Percentiles rank a stretch among this genome's conserved stretches.
Conservation (phyloP, 164 flowering plant species). For the Umbilicus rupestris region DNA sequence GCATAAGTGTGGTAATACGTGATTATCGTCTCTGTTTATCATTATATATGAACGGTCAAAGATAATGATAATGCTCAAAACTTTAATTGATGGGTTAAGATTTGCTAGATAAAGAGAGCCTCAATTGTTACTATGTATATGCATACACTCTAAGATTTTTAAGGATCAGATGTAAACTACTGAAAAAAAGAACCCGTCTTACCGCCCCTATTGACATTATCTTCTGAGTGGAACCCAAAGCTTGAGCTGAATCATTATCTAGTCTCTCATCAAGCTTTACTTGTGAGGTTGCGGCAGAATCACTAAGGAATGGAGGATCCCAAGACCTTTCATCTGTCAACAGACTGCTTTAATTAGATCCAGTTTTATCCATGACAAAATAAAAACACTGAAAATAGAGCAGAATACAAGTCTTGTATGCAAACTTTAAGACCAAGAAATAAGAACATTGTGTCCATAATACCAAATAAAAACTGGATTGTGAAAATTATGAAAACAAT, state of each 20-base stretch:
- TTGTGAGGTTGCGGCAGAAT: conserved; percentile 20
- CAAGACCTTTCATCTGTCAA: conserved; percentile 76
- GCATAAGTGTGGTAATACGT: background rate
- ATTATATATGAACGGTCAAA: background rate
- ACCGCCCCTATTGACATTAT: conserved; percentile 37
- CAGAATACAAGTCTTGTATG: conserved; percentile 1
- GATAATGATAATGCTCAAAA: background rate
- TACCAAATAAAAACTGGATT: no score
- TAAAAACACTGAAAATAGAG: background rate
- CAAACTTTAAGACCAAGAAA: background rate
- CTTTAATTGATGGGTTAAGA: background rate
- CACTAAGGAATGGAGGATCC: conserved; percentile 22
- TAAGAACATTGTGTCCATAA: background rate
- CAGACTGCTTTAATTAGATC: conserved; percentile 28
- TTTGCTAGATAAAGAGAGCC: background rate
- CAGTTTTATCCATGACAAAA: conserved; percentile 12
- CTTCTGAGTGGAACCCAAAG: conserved; percentile 17
- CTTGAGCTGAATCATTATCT: conserved; percentile 24
- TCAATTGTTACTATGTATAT: background rate
- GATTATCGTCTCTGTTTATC: background rate
- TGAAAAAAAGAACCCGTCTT: conserved; percentile 26
- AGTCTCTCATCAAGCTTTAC: conserved; percentile 20
- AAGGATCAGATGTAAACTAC: background rate
- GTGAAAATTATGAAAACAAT: background rate
- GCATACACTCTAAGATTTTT: background rate